Conservation (phyloP, 495 filamentous ascomycete species). For the Penicillium angulare region DNA sequence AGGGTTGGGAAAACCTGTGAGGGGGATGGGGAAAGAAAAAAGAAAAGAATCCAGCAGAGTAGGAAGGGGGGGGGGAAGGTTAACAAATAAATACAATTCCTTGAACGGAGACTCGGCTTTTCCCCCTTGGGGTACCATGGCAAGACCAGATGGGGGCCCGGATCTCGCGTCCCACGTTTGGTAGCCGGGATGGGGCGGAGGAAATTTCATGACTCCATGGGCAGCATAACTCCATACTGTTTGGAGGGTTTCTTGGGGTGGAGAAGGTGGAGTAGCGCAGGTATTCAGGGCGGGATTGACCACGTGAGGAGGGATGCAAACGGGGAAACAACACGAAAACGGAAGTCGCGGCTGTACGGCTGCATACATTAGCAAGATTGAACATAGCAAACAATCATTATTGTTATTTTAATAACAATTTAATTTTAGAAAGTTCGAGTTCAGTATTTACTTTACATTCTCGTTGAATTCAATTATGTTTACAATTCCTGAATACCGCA, state of each 20-base stretch:
- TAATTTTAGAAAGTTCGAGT: neutral
- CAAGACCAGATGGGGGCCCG: conserved; percentile 35
- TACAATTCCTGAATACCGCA: neutral
- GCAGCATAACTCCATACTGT: conserved; percentile 19
- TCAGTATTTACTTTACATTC: no score
- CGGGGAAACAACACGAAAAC: neutral
- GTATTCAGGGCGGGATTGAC: conserved; percentile 5
- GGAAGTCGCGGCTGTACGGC: no score
- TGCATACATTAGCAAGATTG: neutral
- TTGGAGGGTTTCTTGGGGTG: conserved; percentile 19
- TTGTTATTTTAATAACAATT: neutral
- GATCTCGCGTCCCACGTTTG: conserved; percentile 35
- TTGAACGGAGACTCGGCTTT: conserved; percentile 20
- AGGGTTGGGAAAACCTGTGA: neutral
- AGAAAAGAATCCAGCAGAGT: neutral
- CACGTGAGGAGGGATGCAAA: conserved; percentile 16
- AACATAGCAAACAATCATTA: neutral
- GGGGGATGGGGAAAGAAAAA: conserved; percentile 15
- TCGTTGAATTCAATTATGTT: neutral
- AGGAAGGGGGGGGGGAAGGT: conserved; percentile 4
- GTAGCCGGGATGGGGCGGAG: conserved; percentile 21
- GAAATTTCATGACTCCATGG: conserved; percentile 29
- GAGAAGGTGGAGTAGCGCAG: conserved; percentile 23
- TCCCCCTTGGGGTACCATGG: conserved; percentile 36
- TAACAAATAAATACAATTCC: conserved; percentile 22